Conservation (phyloP, 2,329 filamentous ascomycete species). For the Lomentospora prolificans region DNA sequence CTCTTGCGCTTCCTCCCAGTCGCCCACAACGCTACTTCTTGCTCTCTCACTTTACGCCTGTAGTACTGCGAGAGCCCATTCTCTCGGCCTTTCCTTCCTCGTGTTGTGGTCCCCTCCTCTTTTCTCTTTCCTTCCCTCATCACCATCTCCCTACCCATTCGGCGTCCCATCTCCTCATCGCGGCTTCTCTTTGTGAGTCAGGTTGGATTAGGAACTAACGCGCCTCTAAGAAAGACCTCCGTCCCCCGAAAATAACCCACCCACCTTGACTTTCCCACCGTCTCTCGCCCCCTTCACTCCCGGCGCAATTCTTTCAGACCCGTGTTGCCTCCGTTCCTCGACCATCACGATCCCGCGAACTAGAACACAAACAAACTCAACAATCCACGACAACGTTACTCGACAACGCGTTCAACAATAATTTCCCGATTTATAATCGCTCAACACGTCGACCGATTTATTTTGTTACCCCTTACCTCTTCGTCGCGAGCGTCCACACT, state of each 20-base stretch:
- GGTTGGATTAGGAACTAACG: not conserved
- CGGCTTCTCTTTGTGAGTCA: slow-evolving; percentile 2
- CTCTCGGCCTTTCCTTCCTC: slow-evolving; percentile 8
- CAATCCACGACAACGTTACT: not conserved
- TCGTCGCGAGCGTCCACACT: not conserved
- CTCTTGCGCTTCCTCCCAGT: slow-evolving; percentile 7
- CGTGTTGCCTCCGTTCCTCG: slow-evolving; percentile 4
- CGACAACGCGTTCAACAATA: not conserved
- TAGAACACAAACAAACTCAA: not conserved
- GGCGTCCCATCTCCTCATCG: not conserved
- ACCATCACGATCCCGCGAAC: slow-evolving; percentile 8
- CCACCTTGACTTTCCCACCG: slow-evolving; percentile 2
- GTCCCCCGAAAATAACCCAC: not conserved
- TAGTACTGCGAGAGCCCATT: slow-evolving; percentile 1
- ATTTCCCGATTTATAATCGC: not conserved
- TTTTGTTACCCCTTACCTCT: not conserved
- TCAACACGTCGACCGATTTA: not conserved
- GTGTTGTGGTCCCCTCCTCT: slow-evolving; percentile 5
- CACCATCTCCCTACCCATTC: slow-evolving; percentile 3
- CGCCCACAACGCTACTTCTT: not conserved
- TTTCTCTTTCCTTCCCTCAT: slow-evolving; percentile 5
- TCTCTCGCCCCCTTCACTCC: not conserved
- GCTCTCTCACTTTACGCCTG: not conserved
- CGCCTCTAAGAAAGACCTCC: not conserved
- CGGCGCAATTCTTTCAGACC: slow-evolving; percentile 3